Conservation (phyloP, 2,329 filamentous ascomycete genomes). For the Setomelanomma holmii region DNA sequence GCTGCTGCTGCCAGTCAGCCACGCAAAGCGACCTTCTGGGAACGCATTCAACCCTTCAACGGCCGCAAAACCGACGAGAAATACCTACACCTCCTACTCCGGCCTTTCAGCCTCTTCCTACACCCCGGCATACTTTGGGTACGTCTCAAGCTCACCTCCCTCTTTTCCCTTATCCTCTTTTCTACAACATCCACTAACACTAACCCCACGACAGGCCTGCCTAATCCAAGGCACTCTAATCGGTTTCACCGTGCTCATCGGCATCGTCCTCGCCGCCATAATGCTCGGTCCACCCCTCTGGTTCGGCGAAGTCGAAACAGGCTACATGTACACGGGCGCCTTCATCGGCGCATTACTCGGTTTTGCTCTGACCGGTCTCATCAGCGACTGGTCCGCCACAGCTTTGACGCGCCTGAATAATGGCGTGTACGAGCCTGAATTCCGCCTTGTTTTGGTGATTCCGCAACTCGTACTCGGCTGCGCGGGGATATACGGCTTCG, state of each 20-base stretch:
- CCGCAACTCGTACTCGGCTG: slow-evolving; percentile 81
- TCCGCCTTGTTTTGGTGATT: slow-evolving; percentile 80
- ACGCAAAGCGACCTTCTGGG: slow-evolving; percentile 63
- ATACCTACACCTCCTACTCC: slow-evolving; percentile 69
- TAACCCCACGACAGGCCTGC: too few relatives aligned
- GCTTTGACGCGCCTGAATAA: slow-evolving; percentile 75
- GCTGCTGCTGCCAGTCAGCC: slow-evolving; percentile 29
- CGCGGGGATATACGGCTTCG: slow-evolving; percentile 84
- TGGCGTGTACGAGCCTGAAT: slow-evolving; percentile 91
- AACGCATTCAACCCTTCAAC: slow-evolving; percentile 74
- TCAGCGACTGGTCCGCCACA: slow-evolving; percentile 76
- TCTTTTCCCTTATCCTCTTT: slow-evolving; percentile 51
- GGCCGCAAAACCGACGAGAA: slow-evolving; percentile 80
- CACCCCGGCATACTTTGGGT: slow-evolving; percentile 87
- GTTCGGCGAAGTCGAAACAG: slow-evolving; percentile 82
- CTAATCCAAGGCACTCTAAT: slow-evolving; percentile 89
- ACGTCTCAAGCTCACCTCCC: too few relatives aligned
- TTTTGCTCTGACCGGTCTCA: slow-evolving; percentile 74
- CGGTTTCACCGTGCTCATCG: slow-evolving; percentile 92
- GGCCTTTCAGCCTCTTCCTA: slow-evolving; percentile 58
- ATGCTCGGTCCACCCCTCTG: slow-evolving; percentile 83
- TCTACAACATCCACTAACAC: slow-evolving; percentile 5
- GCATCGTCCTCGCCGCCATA: slow-evolving; percentile 81
- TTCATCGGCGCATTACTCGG: slow-evolving; percentile 84
- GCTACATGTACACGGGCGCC: slow-evolving; percentile 80